These are phyloP conservation scores for Apium graveolens DNA, from an alignment of 129 eudicot genomes.

Conservation along the genomic window DNA sequence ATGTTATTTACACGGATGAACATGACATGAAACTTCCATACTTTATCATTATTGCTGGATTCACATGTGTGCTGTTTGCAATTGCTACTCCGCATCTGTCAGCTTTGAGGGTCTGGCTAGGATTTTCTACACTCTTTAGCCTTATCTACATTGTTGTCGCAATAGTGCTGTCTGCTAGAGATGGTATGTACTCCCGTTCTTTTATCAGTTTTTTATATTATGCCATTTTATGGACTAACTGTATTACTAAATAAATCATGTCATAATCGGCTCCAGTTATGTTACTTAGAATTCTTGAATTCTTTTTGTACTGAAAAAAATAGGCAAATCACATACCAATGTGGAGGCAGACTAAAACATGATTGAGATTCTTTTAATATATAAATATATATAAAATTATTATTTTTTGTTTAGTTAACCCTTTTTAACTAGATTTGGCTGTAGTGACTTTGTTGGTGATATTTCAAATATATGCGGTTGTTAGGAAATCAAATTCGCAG, in stretches of 20 bases:
- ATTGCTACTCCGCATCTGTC: conserved; percentile 77
- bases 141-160: conserved; percentile 53
- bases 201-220: neutral
- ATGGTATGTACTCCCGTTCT: conserved; percentile 44
- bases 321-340: neutral
- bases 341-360: neutral
- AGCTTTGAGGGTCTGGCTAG: conserved; percentile 77
- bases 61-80: conserved; percentile 70
- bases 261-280: neutral
- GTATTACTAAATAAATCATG: neutral
- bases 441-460: neutral
- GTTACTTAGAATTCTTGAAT: neutral
- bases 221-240: neutral
- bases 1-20: conserved; percentile 51
- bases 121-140: conserved; percentile 65
- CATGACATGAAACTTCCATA: conserved; percentile 63
- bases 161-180: conserved; percentile 52
- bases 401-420: neutral
- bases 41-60: conserved; percentile 64
- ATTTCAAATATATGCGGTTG: neutral
- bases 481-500: neutral
- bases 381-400: neutral
- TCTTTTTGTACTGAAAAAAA: neutral
- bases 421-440: neutral
- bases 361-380: neutral